These are phyloP conservation scores for Trichosporon inkin DNA, from an alignment of 1,284 basidiomycete species.

Conservation along the genomic window DNA sequence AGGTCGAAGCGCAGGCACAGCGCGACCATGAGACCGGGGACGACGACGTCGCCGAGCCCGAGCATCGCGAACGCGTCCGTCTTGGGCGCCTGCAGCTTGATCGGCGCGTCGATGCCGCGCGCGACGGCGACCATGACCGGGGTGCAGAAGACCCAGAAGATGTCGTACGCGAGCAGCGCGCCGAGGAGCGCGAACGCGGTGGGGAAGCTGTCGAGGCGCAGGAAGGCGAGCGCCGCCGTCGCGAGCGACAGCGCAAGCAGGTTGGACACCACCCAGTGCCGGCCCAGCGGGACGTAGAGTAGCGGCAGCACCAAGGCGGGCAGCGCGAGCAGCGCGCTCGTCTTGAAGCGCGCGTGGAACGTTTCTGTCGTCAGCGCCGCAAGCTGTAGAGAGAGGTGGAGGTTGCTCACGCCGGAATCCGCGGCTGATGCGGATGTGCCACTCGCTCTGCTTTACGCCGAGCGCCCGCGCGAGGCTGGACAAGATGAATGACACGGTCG, in stretches of 20 bases:
- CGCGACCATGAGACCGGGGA: conserved; percentile 76
- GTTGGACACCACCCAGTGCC: conserved; percentile 72
- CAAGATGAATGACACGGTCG: conserved; percentile 40
- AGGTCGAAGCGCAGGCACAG: conserved; percentile 85
- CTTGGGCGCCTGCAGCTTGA: conserved; percentile 83
- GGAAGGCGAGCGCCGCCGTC: conserved; percentile 71
- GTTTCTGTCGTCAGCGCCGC: conserved; percentile 35
- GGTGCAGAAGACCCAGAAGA: conserved; percentile 58
- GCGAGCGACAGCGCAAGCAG: conserved; percentile 79
- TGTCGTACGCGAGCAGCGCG: conserved; percentile 81
- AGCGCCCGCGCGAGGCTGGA: conserved; percentile 24
- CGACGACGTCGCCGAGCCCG: conserved; percentile 70
- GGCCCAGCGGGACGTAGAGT: conserved; percentile 61
- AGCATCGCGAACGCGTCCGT: conserved; percentile 73
- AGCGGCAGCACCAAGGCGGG: conserved; percentile 64
- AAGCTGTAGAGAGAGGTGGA: background rate
- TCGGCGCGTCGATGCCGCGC: conserved; percentile 86
- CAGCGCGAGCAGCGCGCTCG: conserved; percentile 59
- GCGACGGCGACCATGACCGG: conserved; percentile 82
- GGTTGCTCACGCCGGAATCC: conserved; percentile 42
- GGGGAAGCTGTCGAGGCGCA: conserved; percentile 84
- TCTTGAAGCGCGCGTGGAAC: conserved; percentile 46
- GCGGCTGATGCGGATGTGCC: conserved; percentile 44
- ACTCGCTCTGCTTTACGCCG: conserved; percentile 28
- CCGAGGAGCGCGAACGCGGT: conserved; percentile 79